Conservation (phyloP, 73 alveolate species). For the Tetrahymena thermophila region DNA sequence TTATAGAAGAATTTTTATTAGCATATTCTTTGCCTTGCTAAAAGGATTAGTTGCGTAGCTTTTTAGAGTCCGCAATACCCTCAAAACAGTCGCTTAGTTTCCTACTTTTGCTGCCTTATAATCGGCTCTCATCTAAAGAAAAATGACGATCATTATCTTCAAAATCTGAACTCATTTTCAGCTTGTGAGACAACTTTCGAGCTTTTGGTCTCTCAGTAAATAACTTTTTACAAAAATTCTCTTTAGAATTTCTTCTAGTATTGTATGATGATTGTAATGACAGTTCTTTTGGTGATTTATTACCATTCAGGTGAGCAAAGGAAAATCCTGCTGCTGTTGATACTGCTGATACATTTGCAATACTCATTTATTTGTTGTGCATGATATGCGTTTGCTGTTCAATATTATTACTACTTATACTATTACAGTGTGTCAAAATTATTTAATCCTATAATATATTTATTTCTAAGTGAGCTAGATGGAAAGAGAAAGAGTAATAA, state of each 20-base stretch:
- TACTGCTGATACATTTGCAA: background rate
- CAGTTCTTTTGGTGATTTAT: background rate
- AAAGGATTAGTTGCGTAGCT: background rate
- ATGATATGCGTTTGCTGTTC: background rate
- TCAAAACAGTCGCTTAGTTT: background rate
- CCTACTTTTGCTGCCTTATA: background rate
- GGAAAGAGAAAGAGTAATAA: background rate
- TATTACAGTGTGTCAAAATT: background rate
- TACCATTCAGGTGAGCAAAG: background rate
- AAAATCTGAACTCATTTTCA: background rate
- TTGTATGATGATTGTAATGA: background rate
- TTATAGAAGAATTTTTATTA: background rate
- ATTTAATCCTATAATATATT: background rate
- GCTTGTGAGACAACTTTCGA: background rate
- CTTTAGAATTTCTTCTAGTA: background rate
- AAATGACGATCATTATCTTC: background rate
- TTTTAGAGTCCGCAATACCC: background rate
- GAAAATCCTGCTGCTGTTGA: background rate
- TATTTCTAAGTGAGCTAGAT: background rate
- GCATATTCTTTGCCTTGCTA: background rate
- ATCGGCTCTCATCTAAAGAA: background rate
- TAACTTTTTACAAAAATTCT: background rate
- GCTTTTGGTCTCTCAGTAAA: background rate
- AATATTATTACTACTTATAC: background rate
- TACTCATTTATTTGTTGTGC: background rate